Conservation (phyloP, 1,139 yeast species). For the Zygosaccharomyces pseudobailii region DNA sequence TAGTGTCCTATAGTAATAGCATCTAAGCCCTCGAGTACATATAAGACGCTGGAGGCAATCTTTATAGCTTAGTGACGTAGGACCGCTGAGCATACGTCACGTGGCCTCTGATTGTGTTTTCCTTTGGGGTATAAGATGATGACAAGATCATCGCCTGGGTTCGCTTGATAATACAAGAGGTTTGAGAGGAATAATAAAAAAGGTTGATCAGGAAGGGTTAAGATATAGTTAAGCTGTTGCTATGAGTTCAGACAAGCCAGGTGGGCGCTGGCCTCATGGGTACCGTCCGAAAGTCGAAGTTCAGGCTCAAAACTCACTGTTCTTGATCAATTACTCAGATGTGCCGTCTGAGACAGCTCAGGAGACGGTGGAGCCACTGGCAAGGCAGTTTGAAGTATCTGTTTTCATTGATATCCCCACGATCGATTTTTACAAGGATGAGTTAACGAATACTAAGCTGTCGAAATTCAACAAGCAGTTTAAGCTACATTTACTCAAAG, state of each 20-base stretch:
- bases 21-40: not conserved
- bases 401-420: conserved; percentile 34
- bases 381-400: conserved; percentile 19
- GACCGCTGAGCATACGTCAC: not conserved
- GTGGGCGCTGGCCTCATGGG: not conserved
- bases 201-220: not conserved
- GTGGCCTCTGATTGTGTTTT: not conserved
- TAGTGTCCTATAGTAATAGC: not conserved
- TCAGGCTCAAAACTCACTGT: conserved; percentile 27
- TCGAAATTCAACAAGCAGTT: conserved; percentile 30
- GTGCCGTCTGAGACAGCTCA: conserved; percentile 10
- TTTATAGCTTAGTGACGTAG: not conserved
- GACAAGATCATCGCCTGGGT: not conserved
- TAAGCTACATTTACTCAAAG: conserved; percentile 27
- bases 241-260: not conserved
- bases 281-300: conserved; percentile 28
- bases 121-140: not conserved
- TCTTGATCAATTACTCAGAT: conserved; percentile 28
- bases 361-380: not conserved
- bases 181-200: not conserved
- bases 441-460: conserved; percentile 25
- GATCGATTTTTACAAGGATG: conserved; percentile 34
- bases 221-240: not conserved
- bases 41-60: not conserved
- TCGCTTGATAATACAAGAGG: not conserved